Base-by-base conservation (phyloP, 768 basidiomycete species). In the Psilocybe tampanensis region DNA sequence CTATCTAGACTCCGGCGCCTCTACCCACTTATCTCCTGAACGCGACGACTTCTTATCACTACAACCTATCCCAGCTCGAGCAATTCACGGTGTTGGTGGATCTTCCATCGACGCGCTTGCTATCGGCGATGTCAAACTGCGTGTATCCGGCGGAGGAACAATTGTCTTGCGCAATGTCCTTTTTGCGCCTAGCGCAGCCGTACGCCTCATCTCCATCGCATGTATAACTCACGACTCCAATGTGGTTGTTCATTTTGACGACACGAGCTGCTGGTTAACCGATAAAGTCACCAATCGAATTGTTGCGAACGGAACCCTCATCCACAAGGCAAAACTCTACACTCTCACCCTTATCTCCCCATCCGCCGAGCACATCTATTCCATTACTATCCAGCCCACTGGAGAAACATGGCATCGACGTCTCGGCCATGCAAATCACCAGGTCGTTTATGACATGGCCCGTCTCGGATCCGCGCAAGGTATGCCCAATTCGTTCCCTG, bases 351-450 rank as follows among this genome's bases (percentile, higher is more conserved):
- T 65, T 15, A 33, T 47, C 9, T 26, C 43, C 0, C 17, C 56
- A 15, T 18, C 42, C 1, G 53, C 58, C 2, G 63, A 67, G 9
- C 29, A 29, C 9, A 9, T 29, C 0, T 66, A 66, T 19, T 60
- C 67, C 1, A 43, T 66, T 32, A 7, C 59, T 12, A 54, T 62
- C 0, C 49, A 43, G 1, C 42, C 32, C 12, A 3, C 41, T 0
- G 44, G 62, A 1, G 56, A 65, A 9, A 68, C 65, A 3, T 73
- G 69, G 72, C 71, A 73, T 49, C 45, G 48, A 24, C 58, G 59
- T 32, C 61, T 75, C 2, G 67, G 70, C 0, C 70, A 73, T 44
- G 45, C 66, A 21, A 72, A 65, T 48, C 71, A 67, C 48, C 64
- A 63, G 22, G 47, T 62, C 0, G 18, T 73, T 6, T 32, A 44